Evolutionary conservation across 495 filamentous ascomycete species (phyloP).

Genomic region (Aspergillus cavernicola): DNA sequence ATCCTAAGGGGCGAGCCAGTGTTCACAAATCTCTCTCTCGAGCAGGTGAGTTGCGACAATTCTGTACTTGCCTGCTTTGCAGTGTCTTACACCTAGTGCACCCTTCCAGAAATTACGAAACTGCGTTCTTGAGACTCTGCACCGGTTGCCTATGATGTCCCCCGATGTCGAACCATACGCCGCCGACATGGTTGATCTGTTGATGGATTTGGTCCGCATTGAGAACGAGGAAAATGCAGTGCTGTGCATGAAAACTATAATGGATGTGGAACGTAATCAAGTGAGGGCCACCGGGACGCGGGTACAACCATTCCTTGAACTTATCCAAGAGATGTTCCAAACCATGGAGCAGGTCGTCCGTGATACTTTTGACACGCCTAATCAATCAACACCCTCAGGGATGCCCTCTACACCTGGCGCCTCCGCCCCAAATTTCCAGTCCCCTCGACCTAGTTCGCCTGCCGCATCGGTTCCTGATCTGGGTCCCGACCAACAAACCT

Average conservation of each 20-base stretch:
- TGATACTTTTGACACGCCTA: slow-evolving; percentile 82
- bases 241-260: slow-evolving; percentile 94
- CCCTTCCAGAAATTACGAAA: slow-evolving; percentile 74
- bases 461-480: slow-evolving; percentile 74
- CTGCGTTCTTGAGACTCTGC: slow-evolving; percentile 88
- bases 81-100: slow-evolving; percentile 17
- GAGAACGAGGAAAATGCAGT: slow-evolving; percentile 99
- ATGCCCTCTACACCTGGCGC: slow-evolving; percentile 77
- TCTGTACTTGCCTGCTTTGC: background rate
- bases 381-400: slow-evolving; percentile 58
- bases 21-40: slow-evolving; percentile 80
- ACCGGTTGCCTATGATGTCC: slow-evolving; percentile 79
- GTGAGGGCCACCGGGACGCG: slow-evolving; percentile 71
- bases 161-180: slow-evolving; percentile 86
- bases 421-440: slow-evolving; percentile 68
- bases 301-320: slow-evolving; percentile 83
- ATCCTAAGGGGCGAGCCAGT: slow-evolving; percentile 84
- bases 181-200: slow-evolving; percentile 75
- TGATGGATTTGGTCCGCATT: slow-evolving; percentile 80
- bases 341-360: slow-evolving; percentile 88
- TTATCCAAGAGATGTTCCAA: slow-evolving; percentile 95
- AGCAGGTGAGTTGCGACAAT: slow-evolving; percentile 57
- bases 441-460: slow-evolving; percentile 85
- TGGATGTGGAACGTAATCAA: slow-evolving; percentile 92
- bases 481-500: slow-evolving; percentile 67